A percentile compares a stretch with the other conserved stretches of the same genome.
Conservation (phyloP, 1,284 basidiomycete species). For the Apiotrichum gracile region DNA sequence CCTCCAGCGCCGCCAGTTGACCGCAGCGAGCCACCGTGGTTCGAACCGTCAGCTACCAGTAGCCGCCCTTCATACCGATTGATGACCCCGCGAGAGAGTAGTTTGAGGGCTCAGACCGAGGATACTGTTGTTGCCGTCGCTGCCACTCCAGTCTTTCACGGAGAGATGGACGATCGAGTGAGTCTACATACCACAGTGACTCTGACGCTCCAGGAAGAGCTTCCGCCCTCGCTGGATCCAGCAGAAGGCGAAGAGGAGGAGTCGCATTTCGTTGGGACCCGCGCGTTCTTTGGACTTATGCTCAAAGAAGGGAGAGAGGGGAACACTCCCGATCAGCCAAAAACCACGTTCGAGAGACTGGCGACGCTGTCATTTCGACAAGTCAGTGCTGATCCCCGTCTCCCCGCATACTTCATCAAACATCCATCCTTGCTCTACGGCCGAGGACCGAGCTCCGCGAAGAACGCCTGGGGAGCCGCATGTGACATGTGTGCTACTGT, state of each 20-base stretch:
- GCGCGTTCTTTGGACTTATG: constrained; percentile 21
- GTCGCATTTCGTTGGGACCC: constrained; percentile 29
- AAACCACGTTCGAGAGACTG: constrained; percentile 6
- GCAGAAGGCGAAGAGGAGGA: constrained; percentile 21
- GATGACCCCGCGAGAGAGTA: too few relatives aligned
- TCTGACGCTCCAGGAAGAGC: background rate
- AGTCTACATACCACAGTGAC: background rate
- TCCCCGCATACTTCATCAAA: constrained; percentile 36
- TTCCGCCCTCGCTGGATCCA: constrained; percentile 17
- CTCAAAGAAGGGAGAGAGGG: constrained; percentile 2
- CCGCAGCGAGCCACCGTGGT: too few relatives aligned
- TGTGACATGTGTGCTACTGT: constrained; percentile 8
- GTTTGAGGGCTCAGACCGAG: too few relatives aligned
- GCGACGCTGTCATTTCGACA: constrained; percentile 28
- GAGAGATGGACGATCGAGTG: background rate
- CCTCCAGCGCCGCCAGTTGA: too few relatives aligned
- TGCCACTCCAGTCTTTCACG: background rate
- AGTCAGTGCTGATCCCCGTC: constrained; percentile 25
- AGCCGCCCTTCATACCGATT: too few relatives aligned
- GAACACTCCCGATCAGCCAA: background rate
- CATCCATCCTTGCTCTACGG: constrained; percentile 34
- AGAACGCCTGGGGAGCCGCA: constrained; percentile 15
- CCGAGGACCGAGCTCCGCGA: constrained; percentile 17
- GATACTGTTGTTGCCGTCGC: too few relatives aligned
- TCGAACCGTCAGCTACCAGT: too few relatives aligned